Percentiles rank a stretch among this genome's conserved stretches.
Conservation (phyloP, 2,329 filamentous ascomycete genomes). For the Bipolaris victoriae region DNA sequence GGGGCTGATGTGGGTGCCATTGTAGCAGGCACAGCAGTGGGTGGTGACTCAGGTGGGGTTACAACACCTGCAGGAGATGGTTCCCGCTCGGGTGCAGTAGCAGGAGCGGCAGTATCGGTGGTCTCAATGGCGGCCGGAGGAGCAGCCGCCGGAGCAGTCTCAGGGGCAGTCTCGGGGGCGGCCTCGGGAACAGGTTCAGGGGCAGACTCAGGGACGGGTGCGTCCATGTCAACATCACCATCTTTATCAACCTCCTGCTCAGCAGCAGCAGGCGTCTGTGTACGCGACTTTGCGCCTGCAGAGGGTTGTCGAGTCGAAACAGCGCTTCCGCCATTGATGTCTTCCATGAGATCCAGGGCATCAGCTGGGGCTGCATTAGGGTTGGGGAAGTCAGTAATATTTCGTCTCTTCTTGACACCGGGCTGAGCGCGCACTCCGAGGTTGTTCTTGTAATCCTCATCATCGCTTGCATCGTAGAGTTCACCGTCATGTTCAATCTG, state of each 20-base stretch:
- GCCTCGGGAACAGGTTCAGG: constrained; percentile 13
- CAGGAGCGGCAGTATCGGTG: constrained; percentile 20
- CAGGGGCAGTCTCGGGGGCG: constrained; percentile 10
- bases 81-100: constrained; percentile 24
- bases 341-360: constrained; percentile 33
- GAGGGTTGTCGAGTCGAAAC: constrained; percentile 37
- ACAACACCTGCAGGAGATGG: constrained; percentile 42
- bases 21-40: constrained; percentile 22
- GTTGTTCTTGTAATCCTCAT: constrained; percentile 77
- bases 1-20: constrained; percentile 26
- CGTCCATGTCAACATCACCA: constrained; percentile 48
- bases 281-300: constrained; percentile 31
- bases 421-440: constrained; percentile 72
- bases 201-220: constrained; percentile 20
- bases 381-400: constrained; percentile 68
- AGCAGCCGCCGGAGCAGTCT: not conserved
- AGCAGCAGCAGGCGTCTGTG: constrained; percentile 36
- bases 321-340: constrained; percentile 42
- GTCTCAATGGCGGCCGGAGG: not conserved
- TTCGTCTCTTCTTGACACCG: constrained; percentile 56
- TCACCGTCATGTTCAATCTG: constrained; percentile 78
- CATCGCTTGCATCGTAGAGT: constrained; percentile 75
- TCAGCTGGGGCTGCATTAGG: constrained; percentile 52
- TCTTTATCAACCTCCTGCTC: constrained; percentile 40
- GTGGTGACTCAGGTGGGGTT: constrained; percentile 47